Percentiles rank a stretch among this genome's conserved stretches.
Evolutionary conservation across 352 stramenopile genomes (phyloP).

Genomic region (Lagenidium giganteum): DNA sequence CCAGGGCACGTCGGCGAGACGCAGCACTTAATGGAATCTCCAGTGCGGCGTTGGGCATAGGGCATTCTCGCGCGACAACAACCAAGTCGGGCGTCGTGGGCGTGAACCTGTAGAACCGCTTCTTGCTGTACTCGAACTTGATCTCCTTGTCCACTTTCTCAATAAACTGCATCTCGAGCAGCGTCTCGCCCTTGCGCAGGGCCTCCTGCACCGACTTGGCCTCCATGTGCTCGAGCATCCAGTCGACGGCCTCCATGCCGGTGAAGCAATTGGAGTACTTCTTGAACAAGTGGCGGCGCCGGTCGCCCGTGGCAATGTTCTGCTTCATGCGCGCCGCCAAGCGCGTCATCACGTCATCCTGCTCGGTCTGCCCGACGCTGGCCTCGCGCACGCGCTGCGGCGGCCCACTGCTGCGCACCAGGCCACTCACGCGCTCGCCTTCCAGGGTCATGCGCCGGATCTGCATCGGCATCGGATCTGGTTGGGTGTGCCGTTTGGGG

Average conservation of each 20-base stretch:
- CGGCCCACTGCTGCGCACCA: too few species aligned
- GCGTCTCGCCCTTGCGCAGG: slow-evolving; percentile 72
- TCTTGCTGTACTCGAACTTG: slow-evolving; percentile 84
- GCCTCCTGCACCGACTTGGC: slow-evolving; percentile 74
- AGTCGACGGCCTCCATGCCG: slow-evolving; percentile 81
- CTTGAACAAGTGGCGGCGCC: slow-evolving; percentile 71
- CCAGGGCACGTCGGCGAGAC: slow-evolving; percentile 49
- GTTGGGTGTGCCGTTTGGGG: too few species aligned
- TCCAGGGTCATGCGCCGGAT: too few species aligned
- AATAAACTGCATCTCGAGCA: slow-evolving; percentile 64
- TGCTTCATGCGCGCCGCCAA: slow-evolving; percentile 77
- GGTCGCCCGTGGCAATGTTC: slow-evolving; percentile 68
- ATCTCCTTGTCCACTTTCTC: slow-evolving; percentile 79
- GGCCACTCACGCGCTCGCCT: too few species aligned
- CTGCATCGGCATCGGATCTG: too few species aligned
- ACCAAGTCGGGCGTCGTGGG: slow-evolving; percentile 74
- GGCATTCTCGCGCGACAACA: slow-evolving; percentile 36
- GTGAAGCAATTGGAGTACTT: slow-evolving; percentile 82
- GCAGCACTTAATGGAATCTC: slow-evolving; percentile 62
- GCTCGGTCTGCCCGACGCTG: slow-evolving; percentile 34
- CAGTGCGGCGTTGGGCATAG: slow-evolving; percentile 44
- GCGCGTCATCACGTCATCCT: slow-evolving; percentile 61
- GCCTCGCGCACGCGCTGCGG: slow-evolving; percentile 49
- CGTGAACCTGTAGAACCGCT: slow-evolving; percentile 77
- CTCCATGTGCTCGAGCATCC: slow-evolving; percentile 85